A percentile compares a stretch with the other conserved stretches of the same genome.
phyloP scores from a whole-genome alignment of 352 stramenopile genomes.

The Phytopythium vexans region DNA sequence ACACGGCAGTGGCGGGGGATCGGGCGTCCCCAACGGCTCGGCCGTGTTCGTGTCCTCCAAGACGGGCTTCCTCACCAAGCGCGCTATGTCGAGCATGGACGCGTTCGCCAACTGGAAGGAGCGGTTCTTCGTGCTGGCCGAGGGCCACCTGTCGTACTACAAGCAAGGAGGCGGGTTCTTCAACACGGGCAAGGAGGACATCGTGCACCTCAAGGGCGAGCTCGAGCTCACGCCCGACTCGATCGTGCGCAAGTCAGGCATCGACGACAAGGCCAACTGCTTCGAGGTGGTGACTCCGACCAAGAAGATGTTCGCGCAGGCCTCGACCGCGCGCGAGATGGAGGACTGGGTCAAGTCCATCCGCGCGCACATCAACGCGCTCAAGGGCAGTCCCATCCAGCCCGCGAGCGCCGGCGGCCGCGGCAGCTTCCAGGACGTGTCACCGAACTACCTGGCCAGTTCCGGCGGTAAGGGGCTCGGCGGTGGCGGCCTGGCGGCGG shows the following conservation, averaged over 20 bases:
- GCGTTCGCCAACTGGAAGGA: constrained; percentile 88
- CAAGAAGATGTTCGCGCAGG: constrained; percentile 88
- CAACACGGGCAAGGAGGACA: constrained; percentile 82
- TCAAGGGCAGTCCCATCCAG: constrained; percentile 38
- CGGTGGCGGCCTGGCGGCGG: constrained; percentile 4
- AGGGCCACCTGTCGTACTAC: constrained; percentile 85
- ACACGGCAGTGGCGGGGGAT: constrained; percentile 3
- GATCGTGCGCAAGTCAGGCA: constrained; percentile 79
- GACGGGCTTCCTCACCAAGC: constrained; percentile 83
- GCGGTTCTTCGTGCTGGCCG: constrained; percentile 83
- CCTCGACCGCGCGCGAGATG: constrained; percentile 74
- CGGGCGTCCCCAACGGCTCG: not conserved
- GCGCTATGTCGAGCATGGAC: constrained; percentile 85
- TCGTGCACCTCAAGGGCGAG: constrained; percentile 82
- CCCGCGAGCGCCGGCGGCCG: constrained; percentile 8
- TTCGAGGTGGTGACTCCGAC: constrained; percentile 79
- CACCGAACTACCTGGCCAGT: constrained; percentile 22
- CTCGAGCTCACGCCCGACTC: constrained; percentile 77
- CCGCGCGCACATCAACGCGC: constrained; percentile 65
- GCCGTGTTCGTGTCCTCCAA: constrained; percentile 68
- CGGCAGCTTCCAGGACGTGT: constrained; percentile 64
- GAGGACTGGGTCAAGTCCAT: constrained; percentile 89
- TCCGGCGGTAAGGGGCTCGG: constrained; percentile 12
- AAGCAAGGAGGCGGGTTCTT: constrained; percentile 86
- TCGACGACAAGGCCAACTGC: constrained; percentile 86